Conservation (phyloP, 2,329 filamentous ascomycete genomes). For the Fusarium buxicola region DNA sequence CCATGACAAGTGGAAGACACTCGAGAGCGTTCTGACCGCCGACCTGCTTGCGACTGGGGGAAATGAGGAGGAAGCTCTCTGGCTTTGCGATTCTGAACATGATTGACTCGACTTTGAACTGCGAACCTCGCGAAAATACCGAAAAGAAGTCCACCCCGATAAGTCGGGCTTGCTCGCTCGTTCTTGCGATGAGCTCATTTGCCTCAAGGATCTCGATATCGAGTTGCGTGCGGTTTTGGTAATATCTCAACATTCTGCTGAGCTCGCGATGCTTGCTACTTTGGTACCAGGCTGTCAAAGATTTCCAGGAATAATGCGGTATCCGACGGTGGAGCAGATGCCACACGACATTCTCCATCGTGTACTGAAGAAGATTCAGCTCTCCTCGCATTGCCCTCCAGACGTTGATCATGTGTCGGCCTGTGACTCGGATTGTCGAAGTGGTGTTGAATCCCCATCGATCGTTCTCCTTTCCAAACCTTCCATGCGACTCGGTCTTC, state of each 20-base stretch:
- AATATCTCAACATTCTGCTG: conserved; percentile 81
- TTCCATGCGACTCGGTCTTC: conserved; percentile 83
- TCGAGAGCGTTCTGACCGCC: conserved; percentile 94
- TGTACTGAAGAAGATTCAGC: conserved; percentile 91
- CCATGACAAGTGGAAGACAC: conserved; percentile 95
- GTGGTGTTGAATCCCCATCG: conserved; percentile 95
- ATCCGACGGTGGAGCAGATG: conserved; percentile 88
- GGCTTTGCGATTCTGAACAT: conserved; percentile 99
- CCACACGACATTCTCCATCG: conserved; percentile 95
- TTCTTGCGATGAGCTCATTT: conserved; percentile 89
- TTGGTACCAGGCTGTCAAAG: conserved; percentile 84
- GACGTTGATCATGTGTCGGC: conserved; percentile 95
- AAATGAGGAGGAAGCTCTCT: conserved; percentile 91
- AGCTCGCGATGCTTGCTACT: conserved; percentile 76
- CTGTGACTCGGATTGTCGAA: conserved; percentile 91
- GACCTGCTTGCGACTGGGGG: conserved; percentile 90
- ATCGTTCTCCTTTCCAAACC: conserved; percentile 87
- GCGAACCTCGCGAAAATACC: conserved; percentile 92
- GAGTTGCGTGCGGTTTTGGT: conserved; percentile 78
- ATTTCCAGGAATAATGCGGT: conserved; percentile 84
- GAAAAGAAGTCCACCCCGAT: conserved; percentile 97
- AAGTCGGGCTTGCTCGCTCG: conserved; percentile 92
- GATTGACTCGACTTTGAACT: conserved; percentile 98
- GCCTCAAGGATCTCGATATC: conserved; percentile 91
- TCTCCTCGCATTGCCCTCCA: conserved; percentile 97